These are phyloP conservation scores for Macrophomina pseudophaseolina DNA, from an alignment of 2,329 filamentous ascomycete species.

Conservation along the genomic window DNA sequence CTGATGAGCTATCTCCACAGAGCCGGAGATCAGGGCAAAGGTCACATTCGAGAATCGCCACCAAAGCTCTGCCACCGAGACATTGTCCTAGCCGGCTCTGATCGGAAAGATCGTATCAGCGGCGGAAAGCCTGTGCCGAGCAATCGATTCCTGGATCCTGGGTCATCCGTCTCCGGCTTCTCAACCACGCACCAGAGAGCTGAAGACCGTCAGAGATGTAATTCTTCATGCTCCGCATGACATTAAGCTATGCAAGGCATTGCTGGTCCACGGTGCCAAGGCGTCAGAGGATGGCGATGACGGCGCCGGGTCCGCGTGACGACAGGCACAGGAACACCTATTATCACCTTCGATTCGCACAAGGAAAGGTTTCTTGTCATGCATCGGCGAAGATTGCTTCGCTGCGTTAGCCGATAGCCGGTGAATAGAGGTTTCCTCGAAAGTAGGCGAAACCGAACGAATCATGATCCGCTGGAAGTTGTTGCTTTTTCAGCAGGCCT, in stretches of 20 bases:
- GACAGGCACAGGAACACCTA: constrained; percentile 1
- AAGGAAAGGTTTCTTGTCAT: neutral
- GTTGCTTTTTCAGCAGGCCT: neutral
- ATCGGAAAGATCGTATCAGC: no score
- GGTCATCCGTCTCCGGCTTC: no score
- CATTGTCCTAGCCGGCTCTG: no score
- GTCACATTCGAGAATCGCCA: neutral
- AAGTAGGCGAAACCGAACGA: neutral
- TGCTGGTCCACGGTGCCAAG: neutral
- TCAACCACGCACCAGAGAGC: no score
- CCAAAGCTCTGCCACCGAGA: neutral
- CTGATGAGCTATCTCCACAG: constrained; percentile 2
- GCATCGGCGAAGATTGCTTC: neutral
- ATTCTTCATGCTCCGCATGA: neutral
- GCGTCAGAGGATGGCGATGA: neutral
- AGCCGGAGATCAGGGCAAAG: neutral
- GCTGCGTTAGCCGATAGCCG: neutral
- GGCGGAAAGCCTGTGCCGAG: no score
- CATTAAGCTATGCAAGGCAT: neutral
- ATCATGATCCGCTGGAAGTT: neutral
- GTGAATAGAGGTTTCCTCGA: neutral
- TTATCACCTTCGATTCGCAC: neutral
- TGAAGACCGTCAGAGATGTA: no score
- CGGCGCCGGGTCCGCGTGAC: neutral
- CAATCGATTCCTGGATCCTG: no score